phyloP scores from a whole-genome alignment of 805 yeast genomes.

The Lipomyces japonicus region DNA sequence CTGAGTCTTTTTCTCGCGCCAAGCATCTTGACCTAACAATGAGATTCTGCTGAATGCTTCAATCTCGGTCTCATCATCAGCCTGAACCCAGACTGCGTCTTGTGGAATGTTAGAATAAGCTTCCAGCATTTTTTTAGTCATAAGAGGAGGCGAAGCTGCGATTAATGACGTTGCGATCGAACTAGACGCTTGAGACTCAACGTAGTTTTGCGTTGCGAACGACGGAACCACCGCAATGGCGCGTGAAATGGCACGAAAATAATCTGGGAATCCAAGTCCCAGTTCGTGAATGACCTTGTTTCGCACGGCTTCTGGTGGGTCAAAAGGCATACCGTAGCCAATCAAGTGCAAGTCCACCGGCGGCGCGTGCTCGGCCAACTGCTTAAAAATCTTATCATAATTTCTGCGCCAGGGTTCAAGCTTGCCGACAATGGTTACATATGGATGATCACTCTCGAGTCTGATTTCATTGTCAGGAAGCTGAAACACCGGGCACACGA shows the following conservation, averaged over 20 bases:
- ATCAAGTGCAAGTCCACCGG: constrained; percentile 11
- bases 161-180: constrained; percentile 23
- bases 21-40: constrained; percentile 10
- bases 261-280: constrained; percentile 18
- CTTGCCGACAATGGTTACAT: constrained; percentile 22
- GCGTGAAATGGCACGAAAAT: constrained; percentile 8
- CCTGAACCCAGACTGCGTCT: constrained; percentile 21
- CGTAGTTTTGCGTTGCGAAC: constrained; percentile 16
- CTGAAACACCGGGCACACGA: constrained; percentile 19
- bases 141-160: constrained; percentile 17
- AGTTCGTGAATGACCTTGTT: constrained; percentile 4
- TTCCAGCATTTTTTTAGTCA: constrained; percentile 11
- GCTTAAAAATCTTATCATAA: constrained; percentile 16
- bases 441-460: constrained; percentile 8
- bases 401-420: constrained; percentile 28
- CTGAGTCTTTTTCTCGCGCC: constrained; percentile 10
- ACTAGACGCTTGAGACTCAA: constrained; percentile 20
- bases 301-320: constrained; percentile 8
- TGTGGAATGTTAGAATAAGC: constrained; percentile 20
- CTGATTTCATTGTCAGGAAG: constrained; percentile 6
- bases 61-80: constrained; percentile 18
- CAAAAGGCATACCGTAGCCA: constrained; percentile 13
- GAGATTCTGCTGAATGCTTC: constrained; percentile 19
- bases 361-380: constrained; percentile 8
- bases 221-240: constrained; percentile 23